Evolutionary conservation across 768 basidiomycete genomes (phyloP).

Genomic region (Leccinum olivaceopallidum): DNA sequence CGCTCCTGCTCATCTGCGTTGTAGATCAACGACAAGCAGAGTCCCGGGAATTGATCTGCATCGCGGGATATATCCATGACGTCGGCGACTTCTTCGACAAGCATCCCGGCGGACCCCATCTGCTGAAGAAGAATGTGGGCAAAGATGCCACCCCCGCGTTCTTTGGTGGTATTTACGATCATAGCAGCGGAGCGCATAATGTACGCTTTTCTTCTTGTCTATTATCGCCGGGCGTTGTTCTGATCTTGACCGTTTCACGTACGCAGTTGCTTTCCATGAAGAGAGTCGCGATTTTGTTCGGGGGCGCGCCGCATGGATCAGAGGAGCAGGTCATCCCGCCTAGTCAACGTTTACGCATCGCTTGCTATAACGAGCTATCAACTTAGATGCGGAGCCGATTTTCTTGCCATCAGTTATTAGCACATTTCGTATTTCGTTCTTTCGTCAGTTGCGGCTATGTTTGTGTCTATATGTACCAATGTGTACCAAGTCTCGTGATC

Average conservation of each 20-base stretch:
- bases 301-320: conserved; percentile 9
- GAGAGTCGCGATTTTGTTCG: conserved; percentile 12
- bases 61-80: too few species aligned
- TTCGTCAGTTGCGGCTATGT: not conserved
- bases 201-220: conserved; percentile 38
- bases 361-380: conserved; percentile 1
- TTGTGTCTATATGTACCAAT: not conserved
- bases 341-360: conserved; percentile 8
- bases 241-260: not conserved
- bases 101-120: conserved; percentile 52
- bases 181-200: conserved; percentile 82
- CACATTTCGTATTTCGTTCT: not conserved
- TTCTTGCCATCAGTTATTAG: not conserved
- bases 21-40: too few species aligned
- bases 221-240: not conserved
- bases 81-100: too few species aligned
- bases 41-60: too few species aligned
- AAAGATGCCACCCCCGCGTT: conserved; percentile 90
- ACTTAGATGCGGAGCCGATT: not conserved
- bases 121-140: conserved; percentile 80
- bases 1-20: too few species aligned
- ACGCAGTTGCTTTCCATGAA: conserved; percentile 12
- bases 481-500: too few species aligned
- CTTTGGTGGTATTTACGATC: conserved; percentile 86
- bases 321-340: conserved; percentile 7